Evolutionary conservation across 192 early-diverging fungal genomes (phyloP), one percentile per base, ranked within the genome.

Genomic region (Endogone sp.): DNA sequence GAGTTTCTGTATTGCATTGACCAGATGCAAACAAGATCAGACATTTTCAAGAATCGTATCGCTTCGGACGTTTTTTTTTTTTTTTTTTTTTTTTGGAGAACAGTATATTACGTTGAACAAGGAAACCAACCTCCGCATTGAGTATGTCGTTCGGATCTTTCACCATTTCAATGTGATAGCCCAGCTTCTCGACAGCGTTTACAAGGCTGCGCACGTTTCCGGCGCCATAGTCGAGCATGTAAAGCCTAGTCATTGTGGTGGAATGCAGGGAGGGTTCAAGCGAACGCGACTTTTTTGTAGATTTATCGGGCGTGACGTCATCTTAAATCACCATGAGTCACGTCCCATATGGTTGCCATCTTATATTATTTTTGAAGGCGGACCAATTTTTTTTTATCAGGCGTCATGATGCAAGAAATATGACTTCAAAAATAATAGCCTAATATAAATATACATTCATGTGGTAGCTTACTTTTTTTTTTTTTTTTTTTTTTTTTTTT

Each of bases 171-270:
- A 99, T 91, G 23, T 89, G 84, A 77, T 91, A 90, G 24, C 97
- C 98, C n/a, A 98, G 84, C 69, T 87, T 79, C 65, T 90, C 83
- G 60, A 99, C 92, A 1, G 97, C 97, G 67, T 99, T 99, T 63
- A 96, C 85, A 63, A 99, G 82, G 65, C 93, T 95, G 62, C 95
- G 94, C 59, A 99, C 96, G 78, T 99, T 99, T 28, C 98, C 98
- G n/a, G 98, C 98, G 25, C 98, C 98, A 82, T 99, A 99, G 85
- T 99, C 98, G 54, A 99, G 86, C 29, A 99, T 84, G 76, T 89
- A 95, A 69, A 86, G 74, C 49, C 82, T 83, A 26, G 73, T 63
- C 85, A 87, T 87, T 55, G 21, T 72, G 28, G 20, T 26, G 29
- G 63, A 10, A 9, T 26, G 59, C 9, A 20, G 20, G 59, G 20